Evolutionary conservation across 257 asterid genomes (phyloP).

Genomic region (Capsicum chinense): DNA sequence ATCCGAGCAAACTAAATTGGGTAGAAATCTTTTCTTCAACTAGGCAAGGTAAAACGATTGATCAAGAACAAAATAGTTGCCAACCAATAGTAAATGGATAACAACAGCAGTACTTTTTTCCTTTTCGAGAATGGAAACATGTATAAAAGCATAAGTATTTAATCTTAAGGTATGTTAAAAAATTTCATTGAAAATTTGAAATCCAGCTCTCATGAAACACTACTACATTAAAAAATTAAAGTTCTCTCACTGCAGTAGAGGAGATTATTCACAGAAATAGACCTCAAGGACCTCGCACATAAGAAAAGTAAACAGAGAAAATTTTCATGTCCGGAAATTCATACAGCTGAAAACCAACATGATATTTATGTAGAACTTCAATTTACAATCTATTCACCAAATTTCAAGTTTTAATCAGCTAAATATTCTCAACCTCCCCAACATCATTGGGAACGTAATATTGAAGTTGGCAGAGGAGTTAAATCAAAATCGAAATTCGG

Average conservation of each 20-base stretch:
- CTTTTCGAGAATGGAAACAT: background rate
- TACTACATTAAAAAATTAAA: background rate
- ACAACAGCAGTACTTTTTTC: background rate
- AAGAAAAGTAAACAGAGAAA: background rate
- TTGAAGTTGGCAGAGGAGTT: background rate
- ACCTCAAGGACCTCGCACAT: background rate
- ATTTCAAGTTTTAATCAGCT: background rate
- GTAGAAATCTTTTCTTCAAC: background rate
- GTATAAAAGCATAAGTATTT: background rate
- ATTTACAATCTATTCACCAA: background rate
- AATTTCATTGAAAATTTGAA: background rate
- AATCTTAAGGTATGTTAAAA: background rate
- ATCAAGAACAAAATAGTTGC: background rate
- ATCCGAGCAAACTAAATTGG: background rate
- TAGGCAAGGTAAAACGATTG: background rate
- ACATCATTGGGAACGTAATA: background rate
- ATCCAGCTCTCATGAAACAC: background rate
- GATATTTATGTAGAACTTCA: background rate
- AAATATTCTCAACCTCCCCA: constrained; percentile 6
- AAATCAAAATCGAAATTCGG: background rate
- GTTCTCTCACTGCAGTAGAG: background rate
- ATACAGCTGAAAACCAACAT: background rate
- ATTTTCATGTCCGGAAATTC: background rate
- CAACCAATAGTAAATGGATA: background rate
- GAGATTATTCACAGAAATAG: background rate